Evolutionary conservation across 1,284 basidiomycete genomes (phyloP), one percentile per base, ranked within the genome.

Genomic region (Malassezia obtusa): DNA sequence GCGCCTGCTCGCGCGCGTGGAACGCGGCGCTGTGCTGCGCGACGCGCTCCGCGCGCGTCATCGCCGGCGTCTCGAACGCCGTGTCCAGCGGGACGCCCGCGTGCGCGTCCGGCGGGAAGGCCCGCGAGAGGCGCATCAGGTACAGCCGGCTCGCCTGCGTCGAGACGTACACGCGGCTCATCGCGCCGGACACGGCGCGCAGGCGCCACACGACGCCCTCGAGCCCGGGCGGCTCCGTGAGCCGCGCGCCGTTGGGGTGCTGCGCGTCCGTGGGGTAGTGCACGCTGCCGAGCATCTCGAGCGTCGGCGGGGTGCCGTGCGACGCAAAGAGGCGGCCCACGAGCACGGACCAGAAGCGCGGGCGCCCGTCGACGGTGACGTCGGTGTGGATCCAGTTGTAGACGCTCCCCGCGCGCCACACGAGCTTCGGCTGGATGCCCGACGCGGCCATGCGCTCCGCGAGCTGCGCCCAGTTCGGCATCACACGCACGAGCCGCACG

Each of bases 301-400:
- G 78, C 24, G 33, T 37, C 21, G 56, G 52, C 22, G 39, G 39
- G 9, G 11, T n/a, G n/a, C 44, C 30, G 1, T 17, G 39, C 43
- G 19, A 39, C 10, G 46, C 28, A 54, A 87, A 76, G 21, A 84
- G 81, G 30, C 87, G 64, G 19, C 87, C 87, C 62, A 80, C 84
- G 11, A 89, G 73, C 1, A 87, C 81, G 1, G 80, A 79, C 84
- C 85, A 88, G 35, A 79, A 78, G 36, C 87, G 79, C n/a, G 75
- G 65, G 46, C 79, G 74, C 12, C 81, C 84, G 21, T 80, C 77
- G 1, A 84, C 77, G 62, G 86, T 85, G 15, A 77, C 73, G 24
- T 83, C 79, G 40, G 84, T 77, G 81, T 82, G 84, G 33, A 88
- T 78, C 88, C 87, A 90, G 68, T 90, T 86, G 41, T 89, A 71